These are phyloP conservation scores for Lecanosticta acicola DNA, from an alignment of 2,329 filamentous ascomycete genomes.

Conservation along the genomic window DNA sequence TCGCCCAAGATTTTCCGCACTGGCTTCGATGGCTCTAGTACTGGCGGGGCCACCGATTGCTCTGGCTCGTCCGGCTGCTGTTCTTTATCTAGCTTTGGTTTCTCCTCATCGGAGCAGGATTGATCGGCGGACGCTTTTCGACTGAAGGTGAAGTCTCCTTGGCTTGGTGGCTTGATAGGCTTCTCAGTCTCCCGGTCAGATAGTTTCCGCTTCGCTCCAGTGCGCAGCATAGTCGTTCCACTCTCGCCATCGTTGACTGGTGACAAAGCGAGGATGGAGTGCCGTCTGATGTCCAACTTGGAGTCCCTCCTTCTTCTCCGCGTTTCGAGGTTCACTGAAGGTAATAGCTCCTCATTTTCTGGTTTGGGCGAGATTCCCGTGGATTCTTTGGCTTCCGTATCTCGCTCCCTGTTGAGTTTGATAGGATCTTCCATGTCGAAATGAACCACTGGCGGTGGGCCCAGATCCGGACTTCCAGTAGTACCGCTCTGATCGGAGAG, in stretches of 20 bases:
- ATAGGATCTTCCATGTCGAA: constrained; percentile 45
- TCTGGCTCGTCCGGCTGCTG: constrained; percentile 5
- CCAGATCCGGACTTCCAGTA: constrained; percentile 62
- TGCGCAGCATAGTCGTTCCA: constrained; percentile 35
- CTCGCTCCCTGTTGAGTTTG: not conserved
- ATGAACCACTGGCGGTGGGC: constrained; percentile 51
- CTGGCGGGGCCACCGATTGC: too few species aligned
- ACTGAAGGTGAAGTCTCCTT: constrained; percentile 46
- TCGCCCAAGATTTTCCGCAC: constrained; percentile 36
- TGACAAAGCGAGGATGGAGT: constrained; percentile 40
- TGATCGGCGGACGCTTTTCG: constrained; percentile 31
- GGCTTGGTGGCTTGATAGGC: constrained; percentile 22
- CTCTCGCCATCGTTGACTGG: constrained; percentile 34
- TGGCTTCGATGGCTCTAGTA: constrained; percentile 12
- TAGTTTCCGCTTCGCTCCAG: constrained; percentile 54
- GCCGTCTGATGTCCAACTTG: constrained; percentile 38
- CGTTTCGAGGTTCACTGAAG: constrained; percentile 48
- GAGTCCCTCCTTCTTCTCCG: constrained; percentile 50
- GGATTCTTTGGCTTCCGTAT: not conserved
- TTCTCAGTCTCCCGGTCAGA: constrained; percentile 49
- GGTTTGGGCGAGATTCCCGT: constrained; percentile 21
- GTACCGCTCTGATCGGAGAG: constrained; percentile 49
- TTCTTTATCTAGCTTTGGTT: constrained; percentile 10
- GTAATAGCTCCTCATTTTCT: constrained; percentile 33
- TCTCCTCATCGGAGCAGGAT: constrained; percentile 7